These are phyloP conservation scores for Linnemannia elongata DNA, from an alignment of 192 early-diverging fungal genomes.

Conservation along the genomic window DNA sequence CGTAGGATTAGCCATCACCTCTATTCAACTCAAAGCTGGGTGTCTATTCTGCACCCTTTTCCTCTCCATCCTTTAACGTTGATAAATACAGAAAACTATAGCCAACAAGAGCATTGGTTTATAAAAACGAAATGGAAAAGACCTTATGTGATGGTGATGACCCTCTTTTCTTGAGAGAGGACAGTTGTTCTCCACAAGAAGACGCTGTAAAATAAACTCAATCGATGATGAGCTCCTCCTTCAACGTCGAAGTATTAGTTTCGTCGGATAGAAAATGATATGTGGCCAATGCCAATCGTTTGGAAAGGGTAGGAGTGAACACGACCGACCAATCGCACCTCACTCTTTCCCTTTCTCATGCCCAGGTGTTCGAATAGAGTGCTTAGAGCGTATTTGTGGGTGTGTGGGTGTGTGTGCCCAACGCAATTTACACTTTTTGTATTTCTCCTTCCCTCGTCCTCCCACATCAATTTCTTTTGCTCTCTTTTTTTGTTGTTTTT, in stretches of 20 bases:
- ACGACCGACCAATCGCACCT: background rate
- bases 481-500: background rate
- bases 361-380: background rate
- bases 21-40: background rate
- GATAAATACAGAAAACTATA: background rate
- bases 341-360: too few species aligned
- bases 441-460: background rate
- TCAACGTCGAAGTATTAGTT: background rate
- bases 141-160: background rate
- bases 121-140: background rate
- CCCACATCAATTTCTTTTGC: background rate
- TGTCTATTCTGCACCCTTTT: background rate
- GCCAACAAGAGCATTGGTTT: background rate
- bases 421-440: background rate
- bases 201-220: conserved; percentile 4
- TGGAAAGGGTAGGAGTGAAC: background rate
- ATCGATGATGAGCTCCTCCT: background rate
- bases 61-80: too few species aligned
- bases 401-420: too few species aligned
- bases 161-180: too few species aligned
- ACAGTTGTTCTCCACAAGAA: background rate
- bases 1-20: background rate
- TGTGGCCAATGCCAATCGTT: background rate
- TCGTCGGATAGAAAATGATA: background rate
- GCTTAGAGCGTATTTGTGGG: background rate